phyloP scores from a whole-genome alignment of 192 early-diverging fungal species.

The Backusella psychrophila region DNA sequence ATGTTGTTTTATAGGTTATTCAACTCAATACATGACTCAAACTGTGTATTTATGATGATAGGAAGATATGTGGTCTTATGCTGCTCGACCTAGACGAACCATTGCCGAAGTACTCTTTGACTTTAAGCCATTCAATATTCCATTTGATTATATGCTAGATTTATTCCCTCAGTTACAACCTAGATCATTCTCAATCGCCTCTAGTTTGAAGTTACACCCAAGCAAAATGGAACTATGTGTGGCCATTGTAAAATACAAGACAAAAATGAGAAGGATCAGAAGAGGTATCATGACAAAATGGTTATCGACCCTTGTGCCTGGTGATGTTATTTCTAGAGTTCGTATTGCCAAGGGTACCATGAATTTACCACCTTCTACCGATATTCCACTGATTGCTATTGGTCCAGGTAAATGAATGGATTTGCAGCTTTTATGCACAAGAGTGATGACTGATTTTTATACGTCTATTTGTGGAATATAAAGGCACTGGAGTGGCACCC shows the following conservation, averaged over 20 bases:
- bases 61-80: conserved; percentile 89
- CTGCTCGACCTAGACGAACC: conserved; percentile 76
- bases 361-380: conserved; percentile 52
- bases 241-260: conserved; percentile 86
- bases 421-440: neutral
- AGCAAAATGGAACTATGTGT: conserved; percentile 70
- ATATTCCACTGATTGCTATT: conserved; percentile 71
- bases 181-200: conserved; percentile 86
- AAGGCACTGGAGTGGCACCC: conserved; percentile 89
- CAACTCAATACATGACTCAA: neutral
- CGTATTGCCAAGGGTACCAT: conserved; percentile 66
- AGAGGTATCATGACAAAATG: conserved; percentile 84
- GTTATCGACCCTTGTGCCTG: conserved; percentile 51
- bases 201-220: conserved; percentile 48
- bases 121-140: conserved; percentile 72
- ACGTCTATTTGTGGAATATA: neutral
- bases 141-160: conserved; percentile 81
- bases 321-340: conserved; percentile 37
- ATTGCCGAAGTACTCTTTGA: conserved; percentile 83
- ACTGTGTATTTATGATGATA: conserved; percentile 21
- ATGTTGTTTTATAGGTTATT: neutral
- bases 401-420: conserved; percentile 61
- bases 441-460: neutral
- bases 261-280: conserved; percentile 68
- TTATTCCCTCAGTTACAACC: conserved; percentile 78